Evolutionary conservation across 805 yeast species (phyloP), one percentile per base, ranked within the genome.

Genomic region (Lipomyces japonicus): DNA sequence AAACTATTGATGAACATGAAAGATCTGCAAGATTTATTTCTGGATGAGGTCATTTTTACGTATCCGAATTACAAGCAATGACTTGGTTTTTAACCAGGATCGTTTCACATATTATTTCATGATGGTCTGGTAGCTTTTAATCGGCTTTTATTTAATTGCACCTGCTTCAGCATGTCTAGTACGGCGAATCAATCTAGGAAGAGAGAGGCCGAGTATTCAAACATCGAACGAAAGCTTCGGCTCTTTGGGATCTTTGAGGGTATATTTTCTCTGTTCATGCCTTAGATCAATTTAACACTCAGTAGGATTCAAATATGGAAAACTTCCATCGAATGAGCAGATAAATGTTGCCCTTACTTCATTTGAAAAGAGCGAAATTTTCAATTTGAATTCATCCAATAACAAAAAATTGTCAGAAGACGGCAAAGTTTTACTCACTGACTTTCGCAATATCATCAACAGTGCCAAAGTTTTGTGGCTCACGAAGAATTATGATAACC

Each of bases 261-360:
- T 50, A 25, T 39, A 6, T 34, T 19, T 14, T 12, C 31, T 7
- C 7, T 28, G 31, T 12, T 7, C 7, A 28, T 28, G 37, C 10
- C 16, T 34, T 14, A 34, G n/a, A 7, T 6, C 6, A 6, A 34
- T n/a, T 34, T 34, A 7, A 6, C 21, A 7, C 10, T 19, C 39
- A n/a, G 3, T 19, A 41, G 61, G 60, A 10, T 26, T 57, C 49
- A 26, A 42, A 38, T 4, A 36, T 7, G 61, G 61, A 35, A 57
- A 57, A 44, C 47, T 57, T 51, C 61, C 61, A 2, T 36, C 50
- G 31, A 57, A 57, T 44, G 43, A 47, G 21, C 59, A 55, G 32
- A 39, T 51, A n/a, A 55, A 55, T 34, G 44, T 49, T 26, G 57
- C 59, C n/a, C 19, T 55, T 19, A 44, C 37, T 19, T 55, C 59